Evolutionary conservation across 1,139 yeast species (phyloP).

Genomic region (Geotrichum restrictum): DNA sequence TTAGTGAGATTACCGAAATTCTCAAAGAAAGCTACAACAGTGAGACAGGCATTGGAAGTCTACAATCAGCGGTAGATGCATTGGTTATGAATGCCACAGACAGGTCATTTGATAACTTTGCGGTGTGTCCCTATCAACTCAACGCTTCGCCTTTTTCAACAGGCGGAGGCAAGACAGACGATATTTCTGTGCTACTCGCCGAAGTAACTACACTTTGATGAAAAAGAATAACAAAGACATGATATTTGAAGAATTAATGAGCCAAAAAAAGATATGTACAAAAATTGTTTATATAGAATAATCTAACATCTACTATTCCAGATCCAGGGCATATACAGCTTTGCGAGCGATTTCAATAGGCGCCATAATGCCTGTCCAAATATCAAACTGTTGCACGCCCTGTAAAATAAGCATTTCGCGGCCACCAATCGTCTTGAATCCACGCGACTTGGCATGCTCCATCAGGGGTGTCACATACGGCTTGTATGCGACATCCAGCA

Average conservation of each 20-base stretch:
- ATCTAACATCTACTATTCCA: background rate
- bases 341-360: constrained; percentile 27
- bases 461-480: constrained; percentile 82
- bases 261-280: background rate
- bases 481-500: constrained; percentile 90
- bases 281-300: no score
- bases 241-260: background rate
- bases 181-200: constrained; percentile 24
- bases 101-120: constrained; percentile 26
- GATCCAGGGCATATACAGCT: constrained; percentile 21
- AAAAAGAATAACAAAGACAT: background rate
- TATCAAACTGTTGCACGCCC: constrained; percentile 78
- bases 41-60: constrained; percentile 7
- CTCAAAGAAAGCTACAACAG: constrained; percentile 42
- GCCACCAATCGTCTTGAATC: constrained; percentile 83
- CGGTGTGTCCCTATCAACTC: constrained; percentile 25
- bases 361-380: constrained; percentile 65
- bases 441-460: constrained; percentile 60
- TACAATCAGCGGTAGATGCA: constrained; percentile 24
- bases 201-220: constrained; percentile 4
- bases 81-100: constrained; percentile 23
- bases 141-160: constrained; percentile 18
- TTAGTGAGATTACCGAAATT: constrained; percentile 58
- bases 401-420: constrained; percentile 88
- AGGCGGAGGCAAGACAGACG: constrained; percentile 28